Evolutionary conservation across 768 basidiomycete genomes (phyloP).

Genomic region (Mycena rebaudengoi): DNA sequence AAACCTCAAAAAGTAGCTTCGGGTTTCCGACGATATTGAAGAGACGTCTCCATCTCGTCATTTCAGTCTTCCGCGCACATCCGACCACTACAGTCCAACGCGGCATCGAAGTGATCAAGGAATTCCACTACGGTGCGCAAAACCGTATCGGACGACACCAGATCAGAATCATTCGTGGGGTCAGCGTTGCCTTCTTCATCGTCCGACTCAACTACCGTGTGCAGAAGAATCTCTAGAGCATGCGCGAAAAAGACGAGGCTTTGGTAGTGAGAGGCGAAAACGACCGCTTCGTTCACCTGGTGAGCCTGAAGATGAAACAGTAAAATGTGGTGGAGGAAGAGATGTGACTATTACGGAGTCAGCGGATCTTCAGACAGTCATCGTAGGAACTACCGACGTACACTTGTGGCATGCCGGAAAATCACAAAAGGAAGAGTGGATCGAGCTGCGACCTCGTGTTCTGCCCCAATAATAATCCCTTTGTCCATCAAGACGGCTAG

Average conservation of each 20-base stretch:
- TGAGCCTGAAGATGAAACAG: slow-evolving; percentile 77
- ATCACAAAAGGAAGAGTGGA: slow-evolving; percentile 86
- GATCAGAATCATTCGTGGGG: slow-evolving; percentile 30
- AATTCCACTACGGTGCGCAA: slow-evolving; percentile 85
- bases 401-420: slow-evolving; percentile 91
- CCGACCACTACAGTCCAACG: slow-evolving; percentile 94
- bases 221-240: slow-evolving; percentile 92
- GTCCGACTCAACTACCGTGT: slow-evolving; percentile 92
- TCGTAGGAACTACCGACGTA: slow-evolving; percentile 46
- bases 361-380: no score
- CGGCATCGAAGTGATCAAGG: slow-evolving; percentile 91
- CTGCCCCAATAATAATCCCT: slow-evolving; percentile 96
- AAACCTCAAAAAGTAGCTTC: slow-evolving; percentile 88
- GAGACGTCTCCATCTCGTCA: slow-evolving; percentile 87
- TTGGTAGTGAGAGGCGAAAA: slow-evolving; percentile 88
- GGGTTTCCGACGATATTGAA: slow-evolving; percentile 94
- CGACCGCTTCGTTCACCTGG: slow-evolving; percentile 79
- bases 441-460: slow-evolving; percentile 83
- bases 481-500: slow-evolving; percentile 98
- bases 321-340: slow-evolving; percentile 93
- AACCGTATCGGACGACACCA: slow-evolving; percentile 47
- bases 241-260: slow-evolving; percentile 93
- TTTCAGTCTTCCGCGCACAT: slow-evolving; percentile 96
- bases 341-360: slow-evolving; percentile 81
- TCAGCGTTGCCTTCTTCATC: slow-evolving; percentile 38